Evolutionary conservation across 2,329 filamentous ascomycete species (phyloP), one percentile per base, ranked within the genome.

Genomic region (Emericellopsis cladophorae): DNA sequence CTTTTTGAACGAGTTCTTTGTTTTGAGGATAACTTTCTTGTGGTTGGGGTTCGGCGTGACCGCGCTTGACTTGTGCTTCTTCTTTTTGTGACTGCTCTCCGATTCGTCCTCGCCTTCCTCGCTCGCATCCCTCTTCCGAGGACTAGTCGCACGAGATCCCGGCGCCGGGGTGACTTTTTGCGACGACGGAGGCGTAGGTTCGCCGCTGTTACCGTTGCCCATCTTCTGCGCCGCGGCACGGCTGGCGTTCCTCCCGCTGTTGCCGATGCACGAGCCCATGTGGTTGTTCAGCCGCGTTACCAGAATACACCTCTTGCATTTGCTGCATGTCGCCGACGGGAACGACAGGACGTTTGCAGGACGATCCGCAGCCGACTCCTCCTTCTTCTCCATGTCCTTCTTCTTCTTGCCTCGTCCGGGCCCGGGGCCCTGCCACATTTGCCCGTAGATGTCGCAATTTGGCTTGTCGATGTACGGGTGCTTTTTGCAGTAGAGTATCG

Each of bases 371-470:
- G 65, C 66, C 45, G 73, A 70, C 39, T 64, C 61, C 49, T 66
- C 60, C 59, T 67, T 76, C 65, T 75, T 78, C 56, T 79, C 75
- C 65, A 79, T 78, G 56, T 80, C 82, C 68, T 84, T 87, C 72
- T 82, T 87, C 67, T 84, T 84, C 65, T 84, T 84, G 45, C 82
- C 83, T 45, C 81, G 73, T 12, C 78, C 78, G 18, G 79, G 78
- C 1, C 74, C 74, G 18, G 81, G 80, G 15, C 78, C 79, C 12
- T 84, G 79, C 72, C 84, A 89, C 23, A 81, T 84, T 59, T 88
- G 85, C 39, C 82, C 84, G 59, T 88, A 88, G 48, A 89, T 85
- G 58, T 90, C 84, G 61, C 79, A 83, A 45, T 82, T 82, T 2
- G 77, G 69, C 55, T 84, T 80, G 49, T 84, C 76, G 45, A 86